phyloP scores from a whole-genome alignment of 768 basidiomycete genomes.

The Pleurotus djamor region DNA sequence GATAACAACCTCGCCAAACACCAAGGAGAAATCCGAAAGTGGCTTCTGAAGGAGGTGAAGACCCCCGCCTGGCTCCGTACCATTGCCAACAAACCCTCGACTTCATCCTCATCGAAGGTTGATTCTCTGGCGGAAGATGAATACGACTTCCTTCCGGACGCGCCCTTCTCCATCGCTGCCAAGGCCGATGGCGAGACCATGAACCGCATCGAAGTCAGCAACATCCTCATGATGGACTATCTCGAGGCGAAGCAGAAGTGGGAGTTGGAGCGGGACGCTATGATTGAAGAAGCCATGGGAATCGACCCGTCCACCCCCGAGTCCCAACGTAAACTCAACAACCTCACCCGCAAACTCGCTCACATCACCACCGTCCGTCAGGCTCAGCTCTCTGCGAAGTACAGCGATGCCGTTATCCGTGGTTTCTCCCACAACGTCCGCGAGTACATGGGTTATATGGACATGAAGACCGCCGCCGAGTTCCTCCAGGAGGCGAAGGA shows the following conservation, averaged over 20 bases:
- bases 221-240: slow-evolving; percentile 23
- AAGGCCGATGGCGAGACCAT: slow-evolving; percentile 10
- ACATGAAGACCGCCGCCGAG: slow-evolving; percentile 19
- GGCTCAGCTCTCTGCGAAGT: slow-evolving; percentile 21
- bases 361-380: slow-evolving; percentile 22
- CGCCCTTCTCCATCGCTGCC: not conserved
- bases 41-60: slow-evolving; percentile 20
- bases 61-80: no score
- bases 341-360: slow-evolving; percentile 19
- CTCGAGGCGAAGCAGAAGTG: slow-evolving; percentile 22
- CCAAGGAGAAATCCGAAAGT: slow-evolving; percentile 19
- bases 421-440: slow-evolving; percentile 23
- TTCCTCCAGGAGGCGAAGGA: slow-evolving; percentile 23
- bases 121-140: no score
- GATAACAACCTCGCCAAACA: slow-evolving; percentile 14
- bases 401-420: slow-evolving; percentile 24
- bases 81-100: no score
- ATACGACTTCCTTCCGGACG: no score
- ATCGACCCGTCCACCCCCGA: not conserved
- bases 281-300: slow-evolving; percentile 17
- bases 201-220: slow-evolving; percentile 22
- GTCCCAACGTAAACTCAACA: slow-evolving; percentile 12
- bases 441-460: slow-evolving; percentile 23
- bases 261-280: slow-evolving; percentile 22
- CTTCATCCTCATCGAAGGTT: no score